Evolutionary conservation across 2,329 filamentous ascomycete genomes (phyloP).

Genomic region (Aphanocladium album): DNA sequence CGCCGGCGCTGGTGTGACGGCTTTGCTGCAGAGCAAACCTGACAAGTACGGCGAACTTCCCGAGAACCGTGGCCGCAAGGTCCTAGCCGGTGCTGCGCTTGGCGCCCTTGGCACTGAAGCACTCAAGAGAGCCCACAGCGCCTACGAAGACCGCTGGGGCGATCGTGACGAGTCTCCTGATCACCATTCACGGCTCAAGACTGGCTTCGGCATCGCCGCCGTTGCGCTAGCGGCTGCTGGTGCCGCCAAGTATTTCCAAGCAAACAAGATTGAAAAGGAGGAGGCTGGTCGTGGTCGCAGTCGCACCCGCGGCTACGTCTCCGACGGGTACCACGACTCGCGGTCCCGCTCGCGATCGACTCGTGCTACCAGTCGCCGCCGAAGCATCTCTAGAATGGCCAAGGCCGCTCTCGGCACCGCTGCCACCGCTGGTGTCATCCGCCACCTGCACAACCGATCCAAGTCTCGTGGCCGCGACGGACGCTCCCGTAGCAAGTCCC

Average conservation of each 20-base stretch:
- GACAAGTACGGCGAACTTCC: conserved; percentile 45
- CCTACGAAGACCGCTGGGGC: conserved; percentile 50
- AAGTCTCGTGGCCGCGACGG: conserved; percentile 26
- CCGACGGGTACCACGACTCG: conserved; percentile 35
- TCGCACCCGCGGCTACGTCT: conserved; percentile 40
- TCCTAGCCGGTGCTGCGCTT: conserved; percentile 56
- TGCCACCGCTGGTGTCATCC: conserved; percentile 52
- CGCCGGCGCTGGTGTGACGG: conserved; percentile 57
- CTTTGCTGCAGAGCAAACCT: conserved; percentile 52
- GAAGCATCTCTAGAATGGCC: conserved; percentile 44
- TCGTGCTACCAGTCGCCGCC: conserved; percentile 39
- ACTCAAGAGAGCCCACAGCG: conserved; percentile 54
- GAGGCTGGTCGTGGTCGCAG: conserved; percentile 53
- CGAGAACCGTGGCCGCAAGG: conserved; percentile 52
- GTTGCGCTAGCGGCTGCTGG: conserved; percentile 60
- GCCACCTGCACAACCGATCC: conserved; percentile 53
- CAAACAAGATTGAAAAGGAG: conserved; percentile 55
- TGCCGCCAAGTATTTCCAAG: conserved; percentile 60
- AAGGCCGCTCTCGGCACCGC: conserved; percentile 55
- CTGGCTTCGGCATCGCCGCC: conserved; percentile 57
- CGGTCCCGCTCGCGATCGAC: conserved; percentile 37
- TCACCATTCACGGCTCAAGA: conserved; percentile 49
- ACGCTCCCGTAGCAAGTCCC: conserved; percentile 41
- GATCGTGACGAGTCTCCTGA: conserved; percentile 35
- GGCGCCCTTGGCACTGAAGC: conserved; percentile 60